Evolutionary conservation across 179 eudicot species (phyloP).

Genomic region (Spergularia azorica): DNA sequence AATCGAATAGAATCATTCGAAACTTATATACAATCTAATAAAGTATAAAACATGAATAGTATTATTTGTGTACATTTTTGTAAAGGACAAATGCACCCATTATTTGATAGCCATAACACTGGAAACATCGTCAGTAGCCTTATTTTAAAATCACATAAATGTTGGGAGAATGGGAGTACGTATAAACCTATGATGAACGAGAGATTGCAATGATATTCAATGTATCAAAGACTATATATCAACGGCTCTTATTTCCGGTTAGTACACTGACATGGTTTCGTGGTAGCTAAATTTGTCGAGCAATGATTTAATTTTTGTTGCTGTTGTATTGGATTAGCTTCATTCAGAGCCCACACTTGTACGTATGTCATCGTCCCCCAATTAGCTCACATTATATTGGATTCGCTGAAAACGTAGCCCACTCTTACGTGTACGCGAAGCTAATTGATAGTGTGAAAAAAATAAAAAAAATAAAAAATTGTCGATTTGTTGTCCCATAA

Average conservation of each 20-base stretch:
- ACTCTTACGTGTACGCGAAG: no score
- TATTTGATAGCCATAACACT: background rate
- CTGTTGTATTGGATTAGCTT: background rate
- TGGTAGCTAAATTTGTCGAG: background rate
- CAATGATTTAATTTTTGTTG: background rate
- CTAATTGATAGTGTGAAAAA: no score
- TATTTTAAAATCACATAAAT: background rate
- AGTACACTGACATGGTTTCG: background rate
- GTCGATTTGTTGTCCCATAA: no score
- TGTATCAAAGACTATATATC: background rate
- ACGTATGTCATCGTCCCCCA: no score
- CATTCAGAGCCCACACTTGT: background rate
- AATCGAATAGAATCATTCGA: no score
- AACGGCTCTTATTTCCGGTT: background rate
- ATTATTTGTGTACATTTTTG: background rate
- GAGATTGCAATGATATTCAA: background rate
- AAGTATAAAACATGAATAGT: no score
- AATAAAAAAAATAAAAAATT: no score
- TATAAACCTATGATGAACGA: no score
- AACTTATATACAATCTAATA: no score
- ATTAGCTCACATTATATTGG: no score
- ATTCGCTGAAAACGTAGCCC: no score
- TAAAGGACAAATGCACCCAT: background rate
- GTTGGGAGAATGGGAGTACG: no score
- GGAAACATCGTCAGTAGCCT: background rate